Percentiles rank a stretch among this genome's conserved stretches.
Evolutionary conservation across 2,329 filamentous ascomycete species (phyloP).

Genomic region (Lachnellula hyalina): DNA sequence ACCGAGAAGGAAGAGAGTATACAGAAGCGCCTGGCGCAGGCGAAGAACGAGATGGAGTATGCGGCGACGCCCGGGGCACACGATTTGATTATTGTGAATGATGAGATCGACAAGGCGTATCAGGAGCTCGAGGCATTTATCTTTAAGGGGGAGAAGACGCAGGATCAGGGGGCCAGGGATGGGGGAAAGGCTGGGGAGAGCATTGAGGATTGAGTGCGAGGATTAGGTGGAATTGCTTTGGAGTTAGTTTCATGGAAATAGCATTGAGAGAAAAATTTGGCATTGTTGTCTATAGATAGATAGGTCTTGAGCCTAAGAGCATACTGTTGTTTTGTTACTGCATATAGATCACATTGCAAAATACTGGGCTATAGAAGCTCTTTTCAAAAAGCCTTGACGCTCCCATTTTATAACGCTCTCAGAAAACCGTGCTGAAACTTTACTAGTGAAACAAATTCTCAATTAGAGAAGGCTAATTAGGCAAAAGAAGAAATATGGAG

Average conservation of each 20-base stretch:
- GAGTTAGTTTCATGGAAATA: neutral
- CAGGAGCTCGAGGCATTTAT: constrained; percentile 48
- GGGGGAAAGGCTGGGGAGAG: constrained; percentile 8
- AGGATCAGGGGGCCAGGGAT: constrained; percentile 15
- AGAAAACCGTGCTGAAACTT: constrained; percentile 14
- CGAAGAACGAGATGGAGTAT: constrained; percentile 69
- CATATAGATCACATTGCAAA: constrained; percentile 5
- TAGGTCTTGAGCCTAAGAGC: neutral
- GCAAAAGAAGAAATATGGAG: constrained; percentile 31
- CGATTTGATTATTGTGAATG: constrained; percentile 62
- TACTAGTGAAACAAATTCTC: constrained; percentile 30
- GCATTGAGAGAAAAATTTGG: neutral
- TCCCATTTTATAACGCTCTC: constrained; percentile 13
- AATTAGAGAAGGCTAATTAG: constrained; percentile 34
- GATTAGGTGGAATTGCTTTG: neutral
- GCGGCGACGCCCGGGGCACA: constrained; percentile 61
- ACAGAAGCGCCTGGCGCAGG: constrained; percentile 63
- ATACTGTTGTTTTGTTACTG: neutral
- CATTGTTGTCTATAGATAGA: neutral
- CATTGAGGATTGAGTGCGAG: constrained; percentile 11
- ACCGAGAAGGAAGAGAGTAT: constrained; percentile 75
- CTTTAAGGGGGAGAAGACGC: constrained; percentile 27
- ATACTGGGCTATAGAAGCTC: neutral
- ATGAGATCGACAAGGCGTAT: constrained; percentile 55
- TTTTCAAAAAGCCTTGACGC: constrained; percentile 5